phyloP scores from a whole-genome alignment of 768 basidiomycete genomes.

The Collybia nuda region DNA sequence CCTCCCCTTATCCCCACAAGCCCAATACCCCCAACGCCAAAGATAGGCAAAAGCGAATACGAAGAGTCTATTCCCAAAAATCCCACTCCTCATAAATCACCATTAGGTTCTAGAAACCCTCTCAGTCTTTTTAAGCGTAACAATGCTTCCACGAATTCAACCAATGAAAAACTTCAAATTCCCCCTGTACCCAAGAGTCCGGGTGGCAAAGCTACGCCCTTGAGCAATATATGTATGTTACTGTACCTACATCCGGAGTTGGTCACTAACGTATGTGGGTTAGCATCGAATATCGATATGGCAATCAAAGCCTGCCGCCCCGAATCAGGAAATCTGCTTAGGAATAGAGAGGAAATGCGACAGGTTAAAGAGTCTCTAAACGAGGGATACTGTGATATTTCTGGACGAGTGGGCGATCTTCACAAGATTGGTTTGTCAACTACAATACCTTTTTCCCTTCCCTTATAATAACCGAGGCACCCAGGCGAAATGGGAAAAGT shows the following conservation, averaged over 20 bases:
- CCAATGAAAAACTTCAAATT: slow-evolving; percentile 11
- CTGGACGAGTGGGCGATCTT: slow-evolving; percentile 62
- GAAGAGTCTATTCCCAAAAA: no score
- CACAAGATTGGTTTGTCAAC: slow-evolving; percentile 52
- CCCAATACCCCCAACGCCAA: slow-evolving; percentile 10
- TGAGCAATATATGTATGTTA: slow-evolving; percentile 42
- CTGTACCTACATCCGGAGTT: not conserved
- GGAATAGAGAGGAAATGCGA: slow-evolving; percentile 68
- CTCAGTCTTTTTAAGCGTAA: slow-evolving; percentile 7
- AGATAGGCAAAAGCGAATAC: no score
- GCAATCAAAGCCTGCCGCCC: slow-evolving; percentile 72
- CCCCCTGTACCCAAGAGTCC: slow-evolving; percentile 12
- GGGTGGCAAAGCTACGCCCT: slow-evolving; percentile 29
- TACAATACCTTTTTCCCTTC: not conserved
- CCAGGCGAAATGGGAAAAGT: slow-evolving; percentile 61
- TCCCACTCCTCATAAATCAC: not conserved
- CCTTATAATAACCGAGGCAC: slow-evolving; percentile 4
- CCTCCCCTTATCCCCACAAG: slow-evolving; percentile 8
- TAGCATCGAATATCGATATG: slow-evolving; percentile 66
- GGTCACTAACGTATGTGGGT: slow-evolving; percentile 12
- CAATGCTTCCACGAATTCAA: slow-evolving; percentile 1
- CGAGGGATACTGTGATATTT: slow-evolving; percentile 82
- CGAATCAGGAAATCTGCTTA: slow-evolving; percentile 61
- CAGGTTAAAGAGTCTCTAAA: slow-evolving; percentile 72
- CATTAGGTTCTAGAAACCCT: slow-evolving; percentile 8